Evolutionary conservation across 306 rosid genomes (phyloP).

Genomic region (Lathyrus tuberosus): DNA sequence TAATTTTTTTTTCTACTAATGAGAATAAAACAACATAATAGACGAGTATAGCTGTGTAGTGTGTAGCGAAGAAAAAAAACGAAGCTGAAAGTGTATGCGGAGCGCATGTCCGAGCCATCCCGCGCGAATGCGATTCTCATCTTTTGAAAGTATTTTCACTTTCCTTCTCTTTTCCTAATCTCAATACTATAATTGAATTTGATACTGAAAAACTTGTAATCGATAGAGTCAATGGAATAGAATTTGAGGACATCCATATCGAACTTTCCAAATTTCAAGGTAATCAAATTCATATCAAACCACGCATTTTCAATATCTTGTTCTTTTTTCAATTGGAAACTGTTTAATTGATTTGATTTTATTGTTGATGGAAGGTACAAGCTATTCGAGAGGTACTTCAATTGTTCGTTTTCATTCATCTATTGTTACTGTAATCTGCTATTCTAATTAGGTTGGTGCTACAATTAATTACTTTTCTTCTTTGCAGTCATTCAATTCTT

Average conservation of each 20-base stretch:
- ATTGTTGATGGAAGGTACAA: conserved; percentile 83
- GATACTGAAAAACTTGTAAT: background rate
- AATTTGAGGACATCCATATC: conserved; percentile 70
- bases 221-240: conserved; percentile 67
- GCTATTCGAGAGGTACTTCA: conserved; percentile 75
- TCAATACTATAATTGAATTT: background rate
- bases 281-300: background rate
- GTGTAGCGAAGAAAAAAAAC: conserved; percentile 32
- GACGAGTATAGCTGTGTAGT: too few relatives aligned
- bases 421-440: too few relatives aligned
- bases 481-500: conserved; percentile 85
- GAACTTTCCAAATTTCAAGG: conserved; percentile 68
- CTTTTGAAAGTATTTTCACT: conserved; percentile 69
- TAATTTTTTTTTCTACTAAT: too few relatives aligned
- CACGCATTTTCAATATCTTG: background rate
- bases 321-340: background rate
- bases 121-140: conserved; percentile 82
- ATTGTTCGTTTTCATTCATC: too few relatives aligned
- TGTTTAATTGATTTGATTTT: background rate
- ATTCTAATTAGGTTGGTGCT: background rate
- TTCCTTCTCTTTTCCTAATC: background rate
- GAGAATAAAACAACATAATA: background rate
- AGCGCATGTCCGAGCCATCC: conserved; percentile 88
- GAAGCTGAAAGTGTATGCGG: conserved; percentile 75
- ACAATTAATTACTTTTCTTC: conserved; percentile 7